These are phyloP conservation scores for Spatholobus suberectus DNA, from an alignment of 306 rosid species.

Conservation along the genomic window DNA sequence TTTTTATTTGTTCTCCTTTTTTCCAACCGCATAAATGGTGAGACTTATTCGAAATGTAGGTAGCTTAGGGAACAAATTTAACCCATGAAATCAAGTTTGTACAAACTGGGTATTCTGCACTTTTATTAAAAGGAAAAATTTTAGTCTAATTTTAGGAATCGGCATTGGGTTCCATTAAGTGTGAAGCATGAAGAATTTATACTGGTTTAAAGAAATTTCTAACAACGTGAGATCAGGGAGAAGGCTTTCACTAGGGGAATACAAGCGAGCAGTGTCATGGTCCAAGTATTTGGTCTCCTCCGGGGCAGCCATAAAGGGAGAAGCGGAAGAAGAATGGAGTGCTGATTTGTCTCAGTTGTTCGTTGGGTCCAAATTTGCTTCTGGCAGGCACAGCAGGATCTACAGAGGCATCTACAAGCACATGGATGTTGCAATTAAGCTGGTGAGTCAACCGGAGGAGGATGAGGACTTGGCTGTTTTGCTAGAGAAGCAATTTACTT, in stretches of 20 bases:
- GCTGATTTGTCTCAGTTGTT: slow-evolving; percentile 92
- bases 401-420: slow-evolving; percentile 93
- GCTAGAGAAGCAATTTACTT: slow-evolving; percentile 83
- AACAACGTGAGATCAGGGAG: slow-evolving; percentile 63
- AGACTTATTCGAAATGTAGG: slow-evolving; percentile 51
- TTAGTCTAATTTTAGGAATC: slow-evolving; percentile 28
- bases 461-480: slow-evolving; percentile 74
- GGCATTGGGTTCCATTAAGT: slow-evolving; percentile 26
- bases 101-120: slow-evolving; percentile 33
- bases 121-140: not conserved
- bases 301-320: slow-evolving; percentile 91
- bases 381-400: slow-evolving; percentile 92
- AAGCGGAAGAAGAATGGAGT: slow-evolving; percentile 89
- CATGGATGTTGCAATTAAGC: slow-evolving; percentile 91
- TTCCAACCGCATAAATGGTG: not conserved
- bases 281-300: slow-evolving; percentile 90
- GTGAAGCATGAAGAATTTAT: slow-evolving; percentile 62
- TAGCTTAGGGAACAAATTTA: slow-evolving; percentile 7
- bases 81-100: slow-evolving; percentile 24
- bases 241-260: slow-evolving; percentile 87
- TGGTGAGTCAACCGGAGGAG: slow-evolving; percentile 93
- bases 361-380: slow-evolving; percentile 88
- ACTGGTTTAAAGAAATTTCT: slow-evolving; percentile 71
- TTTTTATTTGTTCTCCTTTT: not conserved
- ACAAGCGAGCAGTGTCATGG: slow-evolving; percentile 92